Base-by-base conservation (phyloP, 1,284 basidiomycete species). In the Marasmius tenuissimus region DNA sequence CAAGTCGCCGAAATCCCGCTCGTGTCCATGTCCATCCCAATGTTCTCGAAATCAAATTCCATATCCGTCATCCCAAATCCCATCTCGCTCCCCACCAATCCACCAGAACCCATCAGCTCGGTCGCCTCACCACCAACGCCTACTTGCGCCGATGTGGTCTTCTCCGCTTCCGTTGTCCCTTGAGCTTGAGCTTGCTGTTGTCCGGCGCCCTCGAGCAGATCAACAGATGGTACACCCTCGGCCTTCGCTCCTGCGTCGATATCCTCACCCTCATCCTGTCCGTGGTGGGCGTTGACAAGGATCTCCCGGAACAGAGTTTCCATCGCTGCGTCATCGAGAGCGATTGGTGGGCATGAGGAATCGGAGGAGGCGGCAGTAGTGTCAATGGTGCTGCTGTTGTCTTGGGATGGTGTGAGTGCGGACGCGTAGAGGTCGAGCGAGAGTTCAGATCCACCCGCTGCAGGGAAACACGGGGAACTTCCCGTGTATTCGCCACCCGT, bases 401-500 rank as follows among this genome's bases (percentile, higher is more conserved):
- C n/a, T 8, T 8, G n/a, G 45, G 16, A 47, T 8, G 45, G 16
- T 42, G 40, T 42, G n/a, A n/a, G 40, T 11, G 16, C 11, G 66
- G 70, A 66, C 65, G 64, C 65, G 67, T 68, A 68, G 67, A 68
- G 68, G 63, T 69, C 12, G 52, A 54, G 48, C 27, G 18, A 27
- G 10, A 27, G 52, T 20, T 54, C 73, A 76, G 83, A 77, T 78
- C 86, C 88, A 91, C 91, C 91, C 91, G 91, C 91, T 93, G 91
- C 91, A 87, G 89, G 91, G 91, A 80, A 86, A 85, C 82, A 72
- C 77, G 81, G 72, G 74, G 34, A 20, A 20, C 7, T n/a, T 16
- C 77, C 74, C 78, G 81, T 80, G 82, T 84, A 85, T 81, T 87
- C 91, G 84, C 91, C 92, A 93, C 88, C 91, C 91, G 91, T 93